Evolutionary conservation across 1,284 basidiomycete species (phyloP), one percentile per base, ranked within the genome.

Genomic region (Pyrrhoderma lamaoense): DNA sequence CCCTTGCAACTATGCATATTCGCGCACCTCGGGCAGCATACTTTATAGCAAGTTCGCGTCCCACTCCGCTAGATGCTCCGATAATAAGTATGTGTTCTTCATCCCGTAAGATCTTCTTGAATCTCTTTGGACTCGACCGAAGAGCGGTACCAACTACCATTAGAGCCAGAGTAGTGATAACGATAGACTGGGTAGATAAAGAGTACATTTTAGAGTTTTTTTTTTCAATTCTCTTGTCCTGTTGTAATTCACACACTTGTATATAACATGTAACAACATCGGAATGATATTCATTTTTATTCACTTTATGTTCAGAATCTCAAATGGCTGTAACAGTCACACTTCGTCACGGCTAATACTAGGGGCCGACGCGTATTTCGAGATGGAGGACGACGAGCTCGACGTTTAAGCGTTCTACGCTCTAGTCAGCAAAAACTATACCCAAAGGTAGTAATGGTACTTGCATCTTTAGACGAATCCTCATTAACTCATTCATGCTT

Each of bases 21-120:
- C 70, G 72, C 3, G 89, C 89, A 8, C 90, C 90, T 18, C 88
- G 72, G 47, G 69, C 64, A 2, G 87, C 83, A 61, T 95, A 95
- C 53, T 77, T 71, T 13, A 75, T 69, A 1, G 90, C 89, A 18
- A 93, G 72, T 2, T 76, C 73, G 48, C 78, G 75, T 2, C 93
- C 93, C n/a, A 94, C 82, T 0, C 93, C 91, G 40, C 82, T 84
- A 5, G 86, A 85, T 1, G 85, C 89, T 14, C 92, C 91, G 23
- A 94, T 69, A 52, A 94, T 73, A 9, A 93, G 65, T 4, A 93
- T 85, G 1, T 87, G 79, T 62, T 93, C 90, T 7, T 71, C 54
- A 5, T 49, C 50, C 3, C 66, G 67, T 9, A 62, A 59, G 49
- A 78, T 58, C 47, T 64, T 47, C 25, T 56, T 57, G 37, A 22